These are phyloP conservation scores for Suillus decipiens DNA, from an alignment of 768 basidiomycete genomes.

Conservation along the genomic window DNA sequence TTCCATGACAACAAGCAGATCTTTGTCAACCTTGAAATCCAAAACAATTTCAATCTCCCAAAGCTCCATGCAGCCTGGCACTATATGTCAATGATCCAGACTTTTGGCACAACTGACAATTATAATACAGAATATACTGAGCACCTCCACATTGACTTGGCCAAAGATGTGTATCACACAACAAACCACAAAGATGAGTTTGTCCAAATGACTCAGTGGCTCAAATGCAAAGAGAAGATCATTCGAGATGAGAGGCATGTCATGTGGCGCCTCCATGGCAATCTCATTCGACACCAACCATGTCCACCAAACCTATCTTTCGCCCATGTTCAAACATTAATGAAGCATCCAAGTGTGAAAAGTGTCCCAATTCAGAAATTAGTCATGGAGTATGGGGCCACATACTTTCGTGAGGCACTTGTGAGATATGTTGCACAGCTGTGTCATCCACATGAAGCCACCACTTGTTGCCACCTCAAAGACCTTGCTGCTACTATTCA, in stretches of 20 bases:
- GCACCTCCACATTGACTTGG: background rate
- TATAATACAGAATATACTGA: background rate
- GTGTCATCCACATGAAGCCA: background rate
- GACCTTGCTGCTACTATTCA: background rate
- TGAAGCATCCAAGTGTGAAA: background rate
- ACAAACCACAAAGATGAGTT: too few species aligned
- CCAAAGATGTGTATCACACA: too few species aligned
- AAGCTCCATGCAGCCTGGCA: background rate
- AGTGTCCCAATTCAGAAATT: background rate
- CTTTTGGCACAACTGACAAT: background rate
- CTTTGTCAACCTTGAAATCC: background rate
- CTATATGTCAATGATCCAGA: background rate
- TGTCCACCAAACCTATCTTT: background rate
- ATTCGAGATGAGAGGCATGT: background rate
- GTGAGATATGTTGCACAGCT: background rate
- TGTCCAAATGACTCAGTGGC: constrained; percentile 1
- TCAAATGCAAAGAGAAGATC: background rate
- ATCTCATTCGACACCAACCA: background rate
- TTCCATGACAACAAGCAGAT: background rate
- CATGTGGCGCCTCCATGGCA: background rate
- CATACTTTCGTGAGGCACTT: background rate
- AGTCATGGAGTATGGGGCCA: background rate
- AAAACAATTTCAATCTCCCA: background rate
- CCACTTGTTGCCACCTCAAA: background rate
- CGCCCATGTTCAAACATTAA: background rate